phyloP scores from a whole-genome alignment of 768 basidiomycete species.

The Panaeolus cyanescens region DNA sequence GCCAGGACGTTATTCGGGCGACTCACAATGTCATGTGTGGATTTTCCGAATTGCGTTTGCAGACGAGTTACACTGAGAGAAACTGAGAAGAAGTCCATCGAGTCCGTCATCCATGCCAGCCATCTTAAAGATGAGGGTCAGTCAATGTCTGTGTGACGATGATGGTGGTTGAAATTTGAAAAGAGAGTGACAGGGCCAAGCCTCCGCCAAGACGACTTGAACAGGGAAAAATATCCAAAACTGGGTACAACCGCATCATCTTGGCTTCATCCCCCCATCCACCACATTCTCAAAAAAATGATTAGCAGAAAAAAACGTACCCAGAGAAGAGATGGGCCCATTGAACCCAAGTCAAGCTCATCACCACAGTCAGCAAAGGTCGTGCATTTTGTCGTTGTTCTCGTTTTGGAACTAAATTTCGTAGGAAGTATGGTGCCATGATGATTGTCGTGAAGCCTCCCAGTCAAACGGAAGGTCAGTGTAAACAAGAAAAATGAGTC shows the following conservation, averaged over 20 bases:
- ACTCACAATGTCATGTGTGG: constrained; percentile 23
- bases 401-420: constrained; percentile 48
- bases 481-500: not conserved
- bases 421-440: constrained; percentile 55
- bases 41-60: constrained; percentile 19
- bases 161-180: not conserved
- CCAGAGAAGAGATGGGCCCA: constrained; percentile 61
- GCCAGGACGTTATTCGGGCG: not conserved
- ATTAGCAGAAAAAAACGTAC: constrained; percentile 33
- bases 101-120: constrained; percentile 30
- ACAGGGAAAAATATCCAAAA: not conserved
- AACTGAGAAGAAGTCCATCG: constrained; percentile 30
- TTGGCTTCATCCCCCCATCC: no score
- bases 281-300: not conserved
- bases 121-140: constrained; percentile 14
- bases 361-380: constrained; percentile 44
- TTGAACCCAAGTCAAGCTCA: constrained; percentile 47
- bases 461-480: not conserved
- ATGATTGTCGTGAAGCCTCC: constrained; percentile 23
- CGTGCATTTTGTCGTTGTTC: constrained; percentile 38
- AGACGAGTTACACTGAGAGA: constrained; percentile 23
- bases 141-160: not conserved
- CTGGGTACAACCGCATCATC: not conserved
- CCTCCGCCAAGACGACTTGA: not conserved
- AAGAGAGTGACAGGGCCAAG: not conserved